Evolutionary conservation across 1,139 yeast species (phyloP), one percentile per base, ranked within the genome.

Genomic region (Yamadazyma taylorii): DNA sequence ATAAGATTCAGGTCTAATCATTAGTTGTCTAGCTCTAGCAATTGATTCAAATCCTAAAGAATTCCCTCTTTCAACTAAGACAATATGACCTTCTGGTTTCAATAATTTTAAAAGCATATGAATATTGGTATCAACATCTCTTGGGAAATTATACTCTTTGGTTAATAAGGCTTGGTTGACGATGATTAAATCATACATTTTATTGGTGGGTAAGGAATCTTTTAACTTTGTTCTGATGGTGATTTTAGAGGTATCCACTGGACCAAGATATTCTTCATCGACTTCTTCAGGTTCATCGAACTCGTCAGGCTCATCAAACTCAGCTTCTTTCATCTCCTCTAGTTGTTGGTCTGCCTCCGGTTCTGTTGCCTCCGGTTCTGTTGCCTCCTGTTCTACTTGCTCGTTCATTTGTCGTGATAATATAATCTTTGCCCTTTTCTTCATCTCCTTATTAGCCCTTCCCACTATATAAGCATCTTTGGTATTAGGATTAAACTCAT

Each of bases 11-110:
- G 97, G 96, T 46, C 97, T 75, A 16, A 92, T 66, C 79, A 89
- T 79, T 8, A 87, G 60, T 58, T 92, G 96, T 52, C 98, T 73
- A 1, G 97, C 97, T 39, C 96, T 73, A 0, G 96, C 95, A 42
- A 89, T 75, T 5, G 81, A 73, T 60, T 92, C 97, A 55, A 88
- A 88, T 0, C 97, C 97, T 25, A 81, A 60, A 0, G 97, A 87
- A 40, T 85, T 87, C 2, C 98, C 98, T 47, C 97, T 73, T 62
- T 92, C 97, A 3, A 90, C 66, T 6, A 92, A 60, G 1, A 88
- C 80, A 14, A 90, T 60, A 41, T 82, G 81, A 0, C 97, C 98
- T 11, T 78, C 78, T 0, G 96, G 96, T 10, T 78, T 73, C 32
- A 89, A 62, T 21, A 85, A 61, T 14, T 73, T 68, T 23, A 88